These are phyloP conservation scores for Diversispora eburnea DNA, from an alignment of 192 early-diverging fungal species.

Conservation along the genomic window DNA sequence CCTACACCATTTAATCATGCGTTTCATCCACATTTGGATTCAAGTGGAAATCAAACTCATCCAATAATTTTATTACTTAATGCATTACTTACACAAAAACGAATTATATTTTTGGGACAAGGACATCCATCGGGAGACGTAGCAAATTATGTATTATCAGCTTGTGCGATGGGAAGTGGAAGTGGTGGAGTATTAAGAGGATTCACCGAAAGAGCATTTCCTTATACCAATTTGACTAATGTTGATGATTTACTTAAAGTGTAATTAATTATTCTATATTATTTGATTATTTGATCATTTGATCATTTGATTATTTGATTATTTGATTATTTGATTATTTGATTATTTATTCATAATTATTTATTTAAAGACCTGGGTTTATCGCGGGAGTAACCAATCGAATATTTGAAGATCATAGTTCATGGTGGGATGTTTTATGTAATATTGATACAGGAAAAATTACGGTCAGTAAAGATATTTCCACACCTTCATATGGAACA, in stretches of 20 bases:
- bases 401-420: conserved; percentile 87
- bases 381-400: conserved; percentile 97
- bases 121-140: conserved; percentile 89
- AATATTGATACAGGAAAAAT: conserved; percentile 93
- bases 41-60: conserved; percentile 76
- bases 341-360: not conserved
- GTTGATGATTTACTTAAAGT: conserved; percentile 81
- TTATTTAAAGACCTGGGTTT: conserved; percentile 67
- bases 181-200: conserved; percentile 82
- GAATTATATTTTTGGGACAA: conserved; percentile 88
- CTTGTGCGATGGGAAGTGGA: conserved; percentile 86
- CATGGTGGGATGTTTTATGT: conserved; percentile 96
- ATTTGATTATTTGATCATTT: not conserved
- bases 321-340: too few species aligned
- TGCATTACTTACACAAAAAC: conserved; percentile 88
- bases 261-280: conserved; percentile 40
- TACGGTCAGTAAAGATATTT: conserved; percentile 77
- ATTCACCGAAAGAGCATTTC: conserved; percentile 84
- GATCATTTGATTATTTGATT: not conserved
- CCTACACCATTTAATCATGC: conserved; percentile 43
- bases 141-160: conserved; percentile 86
- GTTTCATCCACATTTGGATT: conserved; percentile 89
- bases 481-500: conserved; percentile 19
- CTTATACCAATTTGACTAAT: conserved; percentile 83
- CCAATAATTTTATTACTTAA: conserved; percentile 86